Evolutionary conservation across 1,284 basidiomycete genomes (phyloP).

Genomic region (Ustilago sp.): DNA sequence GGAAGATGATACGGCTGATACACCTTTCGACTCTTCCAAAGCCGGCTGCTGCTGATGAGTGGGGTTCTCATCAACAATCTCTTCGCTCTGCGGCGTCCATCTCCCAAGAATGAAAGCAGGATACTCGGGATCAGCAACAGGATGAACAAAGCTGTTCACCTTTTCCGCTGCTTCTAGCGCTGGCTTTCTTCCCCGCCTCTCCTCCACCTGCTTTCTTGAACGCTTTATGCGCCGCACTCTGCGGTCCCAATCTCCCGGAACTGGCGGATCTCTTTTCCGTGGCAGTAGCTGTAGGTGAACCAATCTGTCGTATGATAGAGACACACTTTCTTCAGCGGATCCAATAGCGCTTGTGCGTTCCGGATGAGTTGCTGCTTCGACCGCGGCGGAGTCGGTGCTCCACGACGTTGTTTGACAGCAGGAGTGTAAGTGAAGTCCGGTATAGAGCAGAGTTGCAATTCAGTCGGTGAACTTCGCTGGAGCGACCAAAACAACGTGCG

Average conservation of each 20-base stretch:
- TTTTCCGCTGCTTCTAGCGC: conserved; percentile 37
- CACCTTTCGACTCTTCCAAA: conserved; percentile 1
- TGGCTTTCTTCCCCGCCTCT: conserved; percentile 35
- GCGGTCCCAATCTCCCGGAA: conserved; percentile 45
- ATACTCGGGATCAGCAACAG: conserved; percentile 38
- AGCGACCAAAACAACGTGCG: conserved; percentile 22
- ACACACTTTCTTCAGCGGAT: conserved; percentile 56
- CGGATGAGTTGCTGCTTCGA: conserved; percentile 30
- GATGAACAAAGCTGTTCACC: conserved; percentile 24
- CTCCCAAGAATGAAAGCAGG: conserved; percentile 48
- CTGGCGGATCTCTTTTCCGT: conserved; percentile 56
- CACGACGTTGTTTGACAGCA: not conserved
- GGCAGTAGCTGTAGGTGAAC: conserved; percentile 66
- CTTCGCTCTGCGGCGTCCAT: conserved; percentile 45
- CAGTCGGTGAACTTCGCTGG: conserved; percentile 24
- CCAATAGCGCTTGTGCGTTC: conserved; percentile 42
- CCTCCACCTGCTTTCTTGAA: conserved; percentile 39
- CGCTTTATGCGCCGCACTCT: conserved; percentile 27
- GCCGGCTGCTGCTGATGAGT: conserved; percentile 29
- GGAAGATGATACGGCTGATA: conserved; percentile 5
- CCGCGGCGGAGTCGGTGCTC: not conserved
- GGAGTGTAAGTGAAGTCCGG: conserved; percentile 35
- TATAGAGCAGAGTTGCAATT: conserved; percentile 47
- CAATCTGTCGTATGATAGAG: conserved; percentile 62
- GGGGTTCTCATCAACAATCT: conserved; percentile 38